Evolutionary conservation across 306 rosid genomes (phyloP), one percentile per base, ranked within the genome.

Genomic region (Cucurbita pepo): DNA sequence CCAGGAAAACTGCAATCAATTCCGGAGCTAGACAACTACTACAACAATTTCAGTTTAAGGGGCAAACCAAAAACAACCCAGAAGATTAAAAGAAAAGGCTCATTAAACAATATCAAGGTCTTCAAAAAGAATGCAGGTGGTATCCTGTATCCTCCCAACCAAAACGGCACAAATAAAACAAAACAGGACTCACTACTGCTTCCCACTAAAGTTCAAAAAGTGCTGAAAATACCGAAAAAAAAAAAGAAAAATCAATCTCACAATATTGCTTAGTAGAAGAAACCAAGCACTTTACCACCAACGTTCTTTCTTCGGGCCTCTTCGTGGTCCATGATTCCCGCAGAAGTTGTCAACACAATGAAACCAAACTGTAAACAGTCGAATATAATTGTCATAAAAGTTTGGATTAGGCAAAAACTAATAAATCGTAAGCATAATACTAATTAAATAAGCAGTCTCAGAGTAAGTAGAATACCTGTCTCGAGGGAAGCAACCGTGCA

Each of bases 251-350:
- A 30, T 13, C 21, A n/a, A 53, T 14, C 62, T 71, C 34, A 36
- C 1, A 12, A 14, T 40, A 54, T 56, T 6, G 44, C 57, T 77
- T 78, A 85, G 73, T 85, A 85, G 74, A 85, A 85, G 86, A 85
- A 85, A 61, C 88, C 88, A 78, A 85, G 88, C 58, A 85, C 88
- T 76, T 85, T 85, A 74, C 88, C 88, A 76, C 88, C 88, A 0
- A 85, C 88, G 16, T 85, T 85, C 83, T 85, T 85, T 63, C 88
- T 80, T 48, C 88, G 77, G 22, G 88, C 88, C 80, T 85, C 88
- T 34, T 85, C 88, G 34, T 85, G 88, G 43, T 85, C 88, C 88
- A 85, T 85, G 71, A 85, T 85, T 60, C 88, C 86, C 51, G 88
- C 88, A 51, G 88, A 85, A 7, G 88, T 85, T 10, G 88, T 85